These are phyloP conservation scores for Scenedesmus sp. DNA, from an alignment of 163 green algal genomes.

Conservation along the genomic window DNA sequence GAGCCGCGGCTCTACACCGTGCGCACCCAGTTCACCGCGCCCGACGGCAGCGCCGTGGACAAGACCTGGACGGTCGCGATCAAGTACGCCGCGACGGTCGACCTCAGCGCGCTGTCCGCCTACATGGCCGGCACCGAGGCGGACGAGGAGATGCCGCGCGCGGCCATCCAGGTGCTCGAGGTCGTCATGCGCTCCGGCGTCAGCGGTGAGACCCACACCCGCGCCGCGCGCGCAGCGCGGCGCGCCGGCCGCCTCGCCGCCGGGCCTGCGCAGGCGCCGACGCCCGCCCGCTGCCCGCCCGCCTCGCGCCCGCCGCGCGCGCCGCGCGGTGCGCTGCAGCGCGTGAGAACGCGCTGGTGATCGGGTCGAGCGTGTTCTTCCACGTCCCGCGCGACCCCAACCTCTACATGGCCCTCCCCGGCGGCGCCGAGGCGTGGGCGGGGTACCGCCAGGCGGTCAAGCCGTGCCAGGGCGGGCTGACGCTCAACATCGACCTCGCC, in stretches of 20 bases:
- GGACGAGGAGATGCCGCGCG: constrained; percentile 34
- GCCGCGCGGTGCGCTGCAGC: constrained; percentile 4
- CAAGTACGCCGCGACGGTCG: constrained; percentile 45
- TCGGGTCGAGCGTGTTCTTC: constrained; percentile 45
- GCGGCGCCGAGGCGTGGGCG: constrained; percentile 45
- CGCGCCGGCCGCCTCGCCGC: no score
- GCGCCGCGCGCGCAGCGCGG: no score
- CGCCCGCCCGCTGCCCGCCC: neutral
- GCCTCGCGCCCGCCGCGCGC: neutral
- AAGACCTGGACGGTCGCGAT: constrained; percentile 46
- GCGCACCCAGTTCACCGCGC: constrained; percentile 22
- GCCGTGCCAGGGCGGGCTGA: constrained; percentile 41
- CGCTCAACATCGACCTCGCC: constrained; percentile 48
- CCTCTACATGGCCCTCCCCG: constrained; percentile 36
- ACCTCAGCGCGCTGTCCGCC: constrained; percentile 28
- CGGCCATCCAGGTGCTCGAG: constrained; percentile 46
- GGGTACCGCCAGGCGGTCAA: constrained; percentile 48
- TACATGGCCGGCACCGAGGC: constrained; percentile 15
- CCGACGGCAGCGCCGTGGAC: constrained; percentile 28
- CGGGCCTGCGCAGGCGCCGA: no score
- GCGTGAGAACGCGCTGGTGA: constrained; percentile 32
- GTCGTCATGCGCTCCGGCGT: constrained; percentile 46
- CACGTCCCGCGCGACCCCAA: constrained; percentile 17
- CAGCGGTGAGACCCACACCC: constrained; percentile 23
- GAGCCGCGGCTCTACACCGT: constrained; percentile 11